Base-by-base conservation (phyloP, 495 filamentous ascomycete genomes). In the Neurospora sp. region DNA sequence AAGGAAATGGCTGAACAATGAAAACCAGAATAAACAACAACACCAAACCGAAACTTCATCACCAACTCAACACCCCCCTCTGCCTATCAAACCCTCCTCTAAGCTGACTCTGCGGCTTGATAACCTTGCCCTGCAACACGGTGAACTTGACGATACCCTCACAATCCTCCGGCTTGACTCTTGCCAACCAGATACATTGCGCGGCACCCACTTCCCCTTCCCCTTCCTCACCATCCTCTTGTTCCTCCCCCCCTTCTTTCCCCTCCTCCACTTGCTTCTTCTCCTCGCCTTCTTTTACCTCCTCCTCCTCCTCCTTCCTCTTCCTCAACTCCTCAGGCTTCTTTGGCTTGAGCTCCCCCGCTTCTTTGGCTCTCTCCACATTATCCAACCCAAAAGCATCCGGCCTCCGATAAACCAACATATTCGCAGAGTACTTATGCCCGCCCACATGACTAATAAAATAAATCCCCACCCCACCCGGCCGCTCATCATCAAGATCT, bases 361-460 rank as follows among this genome's bases (percentile, higher is more conserved):
- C 76, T 14, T 78, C 77, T 31, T 31, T 31, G 2, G 75, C 85
- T 39, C 83, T 70, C 74, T 83, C 74, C 14, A 84, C 77, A 2
- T 70, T 70, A 62, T 88, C 86, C 48, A 87, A 80, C 76, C 90
- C 87, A 83, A 81, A 89, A 70, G 82, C 89, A 79, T 91, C 86
- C 20, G 84, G 84, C 39, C 90, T 85, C 8, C 96, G 87, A 78
- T 99, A 98, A 0, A 99, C 84, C 82, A 99, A 91, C 76, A 97
- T 87, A 77, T 99, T 99, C 1, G 95, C 96, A 8, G 89, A 88
- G 80, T 93, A 98, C 82, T 97, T 96, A 79, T 99, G 96, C 0
- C 96, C 96, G 12, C 96, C 96, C 0, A 98, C 93, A 79, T 99
- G 96, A 75, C 90, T 94, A 76, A 98, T 94, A 79, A 98, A 99